Evolutionary conservation across 805 yeast species (phyloP).

Genomic region (Suhomyces sp.): DNA sequence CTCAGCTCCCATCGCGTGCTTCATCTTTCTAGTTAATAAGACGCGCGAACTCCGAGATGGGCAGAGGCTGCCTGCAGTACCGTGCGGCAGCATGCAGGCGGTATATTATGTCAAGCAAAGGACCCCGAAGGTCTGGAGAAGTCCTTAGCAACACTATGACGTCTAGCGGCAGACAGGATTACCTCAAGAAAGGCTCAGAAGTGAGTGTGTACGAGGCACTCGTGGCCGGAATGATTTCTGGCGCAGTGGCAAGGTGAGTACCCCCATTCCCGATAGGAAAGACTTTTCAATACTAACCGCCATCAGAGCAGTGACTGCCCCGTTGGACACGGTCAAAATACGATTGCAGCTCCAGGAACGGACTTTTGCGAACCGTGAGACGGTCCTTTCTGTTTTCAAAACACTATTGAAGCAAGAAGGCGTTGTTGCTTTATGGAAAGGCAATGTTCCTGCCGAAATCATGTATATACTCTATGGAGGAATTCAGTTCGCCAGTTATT

Average conservation of each 20-base stretch:
- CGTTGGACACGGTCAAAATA: conserved; percentile 75
- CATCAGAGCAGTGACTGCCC: conserved; percentile 61
- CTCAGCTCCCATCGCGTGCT: not conserved
- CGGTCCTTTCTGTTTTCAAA: conserved; percentile 25
- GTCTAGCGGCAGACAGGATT: conserved; percentile 28
- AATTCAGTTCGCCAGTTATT: conserved; percentile 73
- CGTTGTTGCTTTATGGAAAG: conserved; percentile 83
- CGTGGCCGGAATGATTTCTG: conserved; percentile 71
- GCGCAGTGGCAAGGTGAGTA: conserved; percentile 48
- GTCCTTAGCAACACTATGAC: not conserved
- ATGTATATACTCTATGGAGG: conserved; percentile 87
- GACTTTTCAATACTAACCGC: not conserved
- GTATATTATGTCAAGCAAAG: not conserved
- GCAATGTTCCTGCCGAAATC: conserved; percentile 87
- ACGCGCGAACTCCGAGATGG: not conserved
- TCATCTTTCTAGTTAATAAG: not conserved
- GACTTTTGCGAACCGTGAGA: conserved; percentile 11
- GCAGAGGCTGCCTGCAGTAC: not conserved
- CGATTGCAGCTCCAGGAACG: conserved; percentile 60
- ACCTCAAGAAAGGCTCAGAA: conserved; percentile 49
- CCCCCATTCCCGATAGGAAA: not conserved
- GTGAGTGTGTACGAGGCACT: conserved; percentile 53
- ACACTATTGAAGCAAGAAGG: conserved; percentile 64
- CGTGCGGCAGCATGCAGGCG: not conserved
- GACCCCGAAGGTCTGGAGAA: conserved; percentile 10